Percentiles rank a stretch among this genome's conserved stretches.
Conservation (phyloP, 2,329 filamentous ascomycete species). For the Claviceps fusiformis region DNA sequence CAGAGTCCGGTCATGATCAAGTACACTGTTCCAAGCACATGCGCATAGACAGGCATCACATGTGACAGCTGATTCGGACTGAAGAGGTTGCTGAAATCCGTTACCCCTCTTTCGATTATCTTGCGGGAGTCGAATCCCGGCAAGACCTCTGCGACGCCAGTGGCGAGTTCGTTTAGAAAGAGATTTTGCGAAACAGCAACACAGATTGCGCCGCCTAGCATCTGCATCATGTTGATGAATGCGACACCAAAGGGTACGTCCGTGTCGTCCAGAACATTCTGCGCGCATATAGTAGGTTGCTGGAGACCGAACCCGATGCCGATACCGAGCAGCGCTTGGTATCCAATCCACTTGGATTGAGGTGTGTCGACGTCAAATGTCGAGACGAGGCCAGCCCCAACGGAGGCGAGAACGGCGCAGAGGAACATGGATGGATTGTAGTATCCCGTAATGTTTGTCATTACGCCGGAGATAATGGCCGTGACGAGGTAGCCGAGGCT, state of each 20-base stretch:
- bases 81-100: not conserved
- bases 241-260: not conserved
- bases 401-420: slow-evolving; percentile 18
- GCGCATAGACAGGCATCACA: not conserved
- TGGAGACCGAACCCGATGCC: slow-evolving; percentile 26
- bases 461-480: not conserved
- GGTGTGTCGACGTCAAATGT: slow-evolving; percentile 23
- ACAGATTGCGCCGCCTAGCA: not conserved
- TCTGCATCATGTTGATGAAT: not conserved
- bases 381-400: slow-evolving; percentile 29
- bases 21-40: not conserved
- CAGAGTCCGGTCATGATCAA: not conserved
- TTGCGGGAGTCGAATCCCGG: not conserved
- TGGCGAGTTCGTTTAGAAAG: not conserved
- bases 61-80: not conserved
- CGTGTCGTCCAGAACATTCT: not conserved
- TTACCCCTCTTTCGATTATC: not conserved
- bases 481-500: slow-evolving; percentile 21
- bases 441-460: slow-evolving; percentile 20
- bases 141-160: not conserved
- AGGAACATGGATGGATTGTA: slow-evolving; percentile 30
- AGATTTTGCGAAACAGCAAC: not conserved
- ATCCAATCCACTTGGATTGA: slow-evolving; percentile 28
- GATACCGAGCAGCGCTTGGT: slow-evolving; percentile 26
- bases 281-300: slow-evolving; percentile 15